Evolutionary conservation across 2,329 filamentous ascomycete genomes (phyloP).

Genomic region (Neonectria sp.): DNA sequence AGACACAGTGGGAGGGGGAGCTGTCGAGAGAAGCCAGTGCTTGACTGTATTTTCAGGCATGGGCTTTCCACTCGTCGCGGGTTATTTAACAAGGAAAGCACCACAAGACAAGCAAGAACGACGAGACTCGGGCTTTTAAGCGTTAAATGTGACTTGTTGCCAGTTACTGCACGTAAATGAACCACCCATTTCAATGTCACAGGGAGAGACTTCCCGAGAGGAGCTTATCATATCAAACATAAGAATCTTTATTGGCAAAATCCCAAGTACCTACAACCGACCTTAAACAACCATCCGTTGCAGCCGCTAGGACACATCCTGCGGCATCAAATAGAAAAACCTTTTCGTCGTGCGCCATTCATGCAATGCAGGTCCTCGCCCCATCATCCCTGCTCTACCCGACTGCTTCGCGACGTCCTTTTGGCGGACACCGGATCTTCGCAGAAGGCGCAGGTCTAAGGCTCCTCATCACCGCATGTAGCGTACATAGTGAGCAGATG

Average conservation of each 20-base stretch:
- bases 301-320: slow-evolving; percentile 28
- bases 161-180: neutral
- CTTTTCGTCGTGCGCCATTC: slow-evolving; percentile 63
- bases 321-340: slow-evolving; percentile 40
- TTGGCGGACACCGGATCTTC: slow-evolving; percentile 30
- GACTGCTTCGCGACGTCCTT: slow-evolving; percentile 36
- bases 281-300: slow-evolving; percentile 34
- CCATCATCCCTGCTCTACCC: slow-evolving; percentile 62
- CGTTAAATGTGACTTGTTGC: neutral
- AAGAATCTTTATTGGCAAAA: slow-evolving; percentile 41
- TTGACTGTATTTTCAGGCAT: neutral
- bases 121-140: neutral
- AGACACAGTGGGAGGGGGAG: neutral
- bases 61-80: neutral
- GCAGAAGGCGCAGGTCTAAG: slow-evolving; percentile 62
- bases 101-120: neutral
- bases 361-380: slow-evolving; percentile 66
- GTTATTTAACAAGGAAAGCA: neutral
- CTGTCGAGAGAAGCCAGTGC: neutral
- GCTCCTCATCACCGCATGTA: slow-evolving; percentile 59
- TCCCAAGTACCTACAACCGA: slow-evolving; percentile 42
- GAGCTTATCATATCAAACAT: slow-evolving; percentile 13
- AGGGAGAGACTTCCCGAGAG: neutral
- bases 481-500: slow-evolving; percentile 43
- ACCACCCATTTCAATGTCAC: neutral